phyloP scores from a whole-genome alignment of 129 eudicot genomes.

The Escallonia herrerae region DNA sequence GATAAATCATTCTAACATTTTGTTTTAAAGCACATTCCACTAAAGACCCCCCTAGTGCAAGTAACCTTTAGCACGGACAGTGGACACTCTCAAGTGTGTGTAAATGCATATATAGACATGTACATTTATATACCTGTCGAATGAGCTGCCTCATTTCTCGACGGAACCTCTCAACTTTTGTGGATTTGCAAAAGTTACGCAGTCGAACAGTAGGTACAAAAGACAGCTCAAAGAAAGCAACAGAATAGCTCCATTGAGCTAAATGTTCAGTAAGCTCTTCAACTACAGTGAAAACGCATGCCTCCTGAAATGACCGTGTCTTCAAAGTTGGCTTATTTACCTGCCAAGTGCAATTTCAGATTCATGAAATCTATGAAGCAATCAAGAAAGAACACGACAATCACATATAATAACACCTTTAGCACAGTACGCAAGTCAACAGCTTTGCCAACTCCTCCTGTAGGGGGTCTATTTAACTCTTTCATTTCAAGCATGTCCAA shows the following conservation, averaged over 20 bases:
- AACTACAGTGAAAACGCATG: conserved; percentile 64
- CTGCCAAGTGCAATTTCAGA: conserved; percentile 29
- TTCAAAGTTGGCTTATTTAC: conserved; percentile 73
- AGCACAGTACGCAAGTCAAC: conserved; percentile 54
- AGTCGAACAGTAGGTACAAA: conserved; percentile 73
- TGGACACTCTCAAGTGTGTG: neutral
- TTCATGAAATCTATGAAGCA: neutral
- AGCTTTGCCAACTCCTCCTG: conserved; percentile 93
- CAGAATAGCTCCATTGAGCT: conserved; percentile 96
- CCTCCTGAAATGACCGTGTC: conserved; percentile 84
- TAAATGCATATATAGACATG: neutral
- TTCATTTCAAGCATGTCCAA: conserved; percentile 89
- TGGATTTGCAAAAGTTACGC: conserved; percentile 75
- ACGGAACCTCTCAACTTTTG: conserved; percentile 90
- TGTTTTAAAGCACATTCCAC: neutral
- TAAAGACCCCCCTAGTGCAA: neutral
- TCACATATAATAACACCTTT: conserved; percentile 36
- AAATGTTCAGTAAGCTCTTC: conserved; percentile 91
- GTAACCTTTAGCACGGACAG: neutral
- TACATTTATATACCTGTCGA: conserved; percentile 51
- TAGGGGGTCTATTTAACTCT: conserved; percentile 76
- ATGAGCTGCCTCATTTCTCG: conserved; percentile 64
- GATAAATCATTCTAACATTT: neutral
- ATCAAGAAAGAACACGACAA: neutral
- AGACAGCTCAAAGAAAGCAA: conserved; percentile 83